These are phyloP conservation scores for Rhizopus stolonifer DNA, from an alignment of 371 early-diverging fungal species.

Conservation along the genomic window DNA sequence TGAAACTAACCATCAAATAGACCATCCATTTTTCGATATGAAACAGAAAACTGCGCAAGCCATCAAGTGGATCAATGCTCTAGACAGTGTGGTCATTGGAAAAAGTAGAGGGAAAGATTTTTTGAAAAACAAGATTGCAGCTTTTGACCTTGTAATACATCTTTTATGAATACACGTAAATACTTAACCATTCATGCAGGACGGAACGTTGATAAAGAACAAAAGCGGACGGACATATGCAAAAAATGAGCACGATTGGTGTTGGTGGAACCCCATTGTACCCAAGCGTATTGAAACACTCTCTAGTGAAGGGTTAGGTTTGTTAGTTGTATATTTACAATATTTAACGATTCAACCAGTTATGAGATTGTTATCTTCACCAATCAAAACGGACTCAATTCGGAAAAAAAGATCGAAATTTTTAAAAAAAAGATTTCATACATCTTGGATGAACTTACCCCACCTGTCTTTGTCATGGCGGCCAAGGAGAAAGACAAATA, in stretches of 20 bases:
- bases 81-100: slow-evolving; percentile 21
- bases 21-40: slow-evolving; percentile 28
- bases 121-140: slow-evolving; percentile 60
- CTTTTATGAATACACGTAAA: too few species aligned
- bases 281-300: slow-evolving; percentile 55
- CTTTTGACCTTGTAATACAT: too few species aligned
- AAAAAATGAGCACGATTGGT: slow-evolving; percentile 79
- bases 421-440: slow-evolving; percentile 55
- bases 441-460: slow-evolving; percentile 39
- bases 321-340: background rate
- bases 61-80: slow-evolving; percentile 12
- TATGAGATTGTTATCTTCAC: slow-evolving; percentile 74
- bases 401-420: slow-evolving; percentile 34
- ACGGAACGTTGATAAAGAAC: slow-evolving; percentile 71
- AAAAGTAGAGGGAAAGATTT: slow-evolving; percentile 8
- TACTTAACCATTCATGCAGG: slow-evolving; percentile 27
- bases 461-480: slow-evolving; percentile 63
- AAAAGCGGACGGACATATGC: slow-evolving; percentile 66
- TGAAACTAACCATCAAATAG: background rate
- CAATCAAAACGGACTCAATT: slow-evolving; percentile 67
- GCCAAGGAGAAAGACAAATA: slow-evolving; percentile 67
- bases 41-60: background rate
- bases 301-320: slow-evolving; percentile 58
- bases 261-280: slow-evolving; percentile 60
- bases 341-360: slow-evolving; percentile 21